These are phyloP conservation scores for Afroboletus lepidellus DNA, from an alignment of 1,284 basidiomycete genomes.

Conservation along the genomic window DNA sequence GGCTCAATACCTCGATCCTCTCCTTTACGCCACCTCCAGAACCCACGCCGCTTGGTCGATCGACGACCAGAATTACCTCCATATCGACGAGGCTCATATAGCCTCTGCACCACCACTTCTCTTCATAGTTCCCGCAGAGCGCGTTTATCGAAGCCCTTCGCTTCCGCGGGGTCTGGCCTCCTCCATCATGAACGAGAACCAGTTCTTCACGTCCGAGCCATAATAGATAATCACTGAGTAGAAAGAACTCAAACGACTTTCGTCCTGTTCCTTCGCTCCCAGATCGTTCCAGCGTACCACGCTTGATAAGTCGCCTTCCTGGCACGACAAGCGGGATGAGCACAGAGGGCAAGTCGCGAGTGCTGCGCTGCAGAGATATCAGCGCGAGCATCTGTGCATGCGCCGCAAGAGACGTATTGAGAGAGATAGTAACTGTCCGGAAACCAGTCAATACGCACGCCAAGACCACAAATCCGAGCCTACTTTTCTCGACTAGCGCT, in stretches of 20 bases:
- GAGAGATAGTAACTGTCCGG: conserved; percentile 64
- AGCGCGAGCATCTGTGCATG: conserved; percentile 74
- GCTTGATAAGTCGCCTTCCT: conserved; percentile 73
- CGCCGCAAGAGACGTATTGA: conserved; percentile 75
- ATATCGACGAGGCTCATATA: conserved; percentile 69
- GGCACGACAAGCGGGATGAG: conserved; percentile 71
- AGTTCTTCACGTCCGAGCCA: conserved; percentile 61
- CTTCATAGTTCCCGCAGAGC: conserved; percentile 24
- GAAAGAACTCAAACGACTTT: conserved; percentile 60
- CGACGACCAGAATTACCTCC: conserved; percentile 60
- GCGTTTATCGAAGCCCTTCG: conserved; percentile 23
- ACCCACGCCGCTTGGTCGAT: conserved; percentile 34
- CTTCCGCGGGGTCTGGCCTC: conserved; percentile 19
- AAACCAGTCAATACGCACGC: conserved; percentile 2
- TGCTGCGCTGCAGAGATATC: conserved; percentile 73
- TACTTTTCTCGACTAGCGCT: conserved; percentile 74
- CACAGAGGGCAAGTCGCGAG: conserved; percentile 58
- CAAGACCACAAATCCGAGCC: conserved; percentile 9
- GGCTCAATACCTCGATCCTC: conserved; percentile 72
- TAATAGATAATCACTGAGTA: conserved; percentile 79
- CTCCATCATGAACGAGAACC: conserved; percentile 19
- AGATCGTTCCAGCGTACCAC: conserved; percentile 51
- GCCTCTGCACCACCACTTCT: conserved; percentile 73
- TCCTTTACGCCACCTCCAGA: conserved; percentile 37
- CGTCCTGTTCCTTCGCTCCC: conserved; percentile 24